A percentile compares a stretch with the other conserved stretches of the same genome.
These are phyloP conservation scores for Fusarium hostae DNA, from an alignment of 2,329 filamentous ascomycete genomes.

Conservation along the genomic window DNA sequence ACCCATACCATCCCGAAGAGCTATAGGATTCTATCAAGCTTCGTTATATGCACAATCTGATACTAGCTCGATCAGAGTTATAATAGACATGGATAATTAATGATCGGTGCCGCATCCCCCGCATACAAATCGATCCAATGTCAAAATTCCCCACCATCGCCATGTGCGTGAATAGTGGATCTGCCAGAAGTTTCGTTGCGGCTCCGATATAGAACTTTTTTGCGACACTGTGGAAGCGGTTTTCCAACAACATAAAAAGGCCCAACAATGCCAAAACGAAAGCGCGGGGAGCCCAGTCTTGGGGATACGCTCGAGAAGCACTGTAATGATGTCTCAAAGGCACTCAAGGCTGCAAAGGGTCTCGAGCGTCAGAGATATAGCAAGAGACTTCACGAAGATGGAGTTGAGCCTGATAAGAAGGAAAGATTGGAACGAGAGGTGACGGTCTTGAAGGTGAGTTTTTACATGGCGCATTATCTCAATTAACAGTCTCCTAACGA, in stretches of 20 bases:
- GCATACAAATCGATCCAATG: background rate
- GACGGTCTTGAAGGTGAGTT: constrained; percentile 63
- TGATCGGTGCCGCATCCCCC: constrained; percentile 26
- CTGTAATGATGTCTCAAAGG: constrained; percentile 70
- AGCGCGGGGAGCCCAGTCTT: constrained; percentile 60
- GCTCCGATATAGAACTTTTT: constrained; percentile 37
- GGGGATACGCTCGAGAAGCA: constrained; percentile 64
- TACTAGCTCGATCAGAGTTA: background rate
- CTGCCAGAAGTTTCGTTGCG: constrained; percentile 52
- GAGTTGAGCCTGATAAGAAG: constrained; percentile 60
- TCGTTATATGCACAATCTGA: background rate
- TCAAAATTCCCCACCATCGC: constrained; percentile 27
- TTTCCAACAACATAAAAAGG: constrained; percentile 27
- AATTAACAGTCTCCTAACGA: background rate
- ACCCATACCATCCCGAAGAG: background rate
- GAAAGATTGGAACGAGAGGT: constrained; percentile 71
- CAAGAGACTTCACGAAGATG: constrained; percentile 64
- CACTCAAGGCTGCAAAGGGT: constrained; percentile 77
- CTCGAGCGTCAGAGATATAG: constrained; percentile 83
- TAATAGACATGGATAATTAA: background rate
- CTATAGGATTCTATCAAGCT: background rate
- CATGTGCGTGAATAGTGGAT: background rate
- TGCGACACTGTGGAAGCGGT: constrained; percentile 30
- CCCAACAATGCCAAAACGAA: constrained; percentile 66
- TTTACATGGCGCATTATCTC: background rate